Percentiles rank a stretch among this genome's conserved stretches.
These are phyloP conservation scores for Venturia pyrina DNA, from an alignment of 2,329 filamentous ascomycete species.

Conservation along the genomic window DNA sequence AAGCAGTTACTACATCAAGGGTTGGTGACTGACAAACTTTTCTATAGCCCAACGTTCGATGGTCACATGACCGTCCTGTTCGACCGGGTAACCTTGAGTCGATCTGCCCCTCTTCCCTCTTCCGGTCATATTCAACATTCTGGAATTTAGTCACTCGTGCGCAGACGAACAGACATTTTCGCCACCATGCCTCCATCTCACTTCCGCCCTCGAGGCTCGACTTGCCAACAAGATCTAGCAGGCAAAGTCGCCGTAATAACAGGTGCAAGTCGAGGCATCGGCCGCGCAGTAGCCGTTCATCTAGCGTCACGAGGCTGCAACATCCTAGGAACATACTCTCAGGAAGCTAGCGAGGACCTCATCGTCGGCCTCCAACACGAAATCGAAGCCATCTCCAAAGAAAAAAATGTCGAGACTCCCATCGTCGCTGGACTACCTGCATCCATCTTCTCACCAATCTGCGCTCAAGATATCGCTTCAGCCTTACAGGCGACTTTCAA, in stretches of 20 bases:
- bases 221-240: constrained; percentile 8
- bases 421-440: constrained; percentile 21
- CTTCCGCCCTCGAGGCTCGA: background rate
- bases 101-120: background rate
- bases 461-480: constrained; percentile 21
- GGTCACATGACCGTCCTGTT: background rate
- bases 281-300: constrained; percentile 20
- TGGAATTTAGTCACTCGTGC: background rate
- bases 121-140: background rate
- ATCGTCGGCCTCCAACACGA: constrained; percentile 19
- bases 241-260: constrained; percentile 14
- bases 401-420: constrained; percentile 14
- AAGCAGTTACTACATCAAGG: too few species aligned
- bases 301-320: constrained; percentile 25
- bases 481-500: constrained; percentile 18
- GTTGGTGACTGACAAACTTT: too few species aligned
- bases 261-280: constrained; percentile 12
- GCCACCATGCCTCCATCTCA: background rate
- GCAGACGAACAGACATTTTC: background rate
- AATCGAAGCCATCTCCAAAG: constrained; percentile 16
- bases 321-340: constrained; percentile 25
- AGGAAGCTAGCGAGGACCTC: constrained; percentile 15
- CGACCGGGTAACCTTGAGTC: background rate
- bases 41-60: background rate
- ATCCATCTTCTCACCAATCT: constrained; percentile 22